Evolutionary conservation across 2,329 filamentous ascomycete species (phyloP), one percentile per base, ranked within the genome.

Genomic region (Penicillium thymicola): DNA sequence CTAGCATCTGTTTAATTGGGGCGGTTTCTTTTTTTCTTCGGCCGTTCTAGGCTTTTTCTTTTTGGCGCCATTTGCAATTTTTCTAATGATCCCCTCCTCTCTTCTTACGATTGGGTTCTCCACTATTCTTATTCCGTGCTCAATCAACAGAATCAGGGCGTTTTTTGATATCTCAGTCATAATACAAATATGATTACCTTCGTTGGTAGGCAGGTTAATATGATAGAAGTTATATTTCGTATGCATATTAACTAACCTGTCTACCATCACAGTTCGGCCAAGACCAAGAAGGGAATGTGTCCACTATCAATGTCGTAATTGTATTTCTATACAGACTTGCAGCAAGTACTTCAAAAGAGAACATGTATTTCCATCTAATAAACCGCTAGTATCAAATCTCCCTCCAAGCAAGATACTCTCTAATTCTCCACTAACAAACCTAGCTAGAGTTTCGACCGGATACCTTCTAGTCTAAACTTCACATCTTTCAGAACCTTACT

Each of bases 401-500:
- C 18, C 27, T 42, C 2, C 27, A 21, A 51, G 14, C 53, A 51
- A 32, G 48, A 36, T 46, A 43, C 47, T 32, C 28, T 28, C 40
- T 36, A 47, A 44, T 62, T 54, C 8, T 21, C 6, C 8, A 10
- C 28, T 27, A 36, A 16, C 28, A 38, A 27, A 25, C 40, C 68
- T 65, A 86, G 14, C 68, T 65, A 86, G 11, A 97, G 77, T 76
- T 92, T 95, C 46, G 91, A 96, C 67, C 90, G 84, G 43, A 99
- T 90, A 3, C 89, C 93, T 76, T 97, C 94, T 21, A 99, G 79
- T 59, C 94, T 82, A 74, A 95, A 97, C 74, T 96, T 96, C 45
- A 99, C 92, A 74, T 99, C 94, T 76, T 94, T 96, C 56, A 99
- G 76, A 42, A 89, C 89, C 77, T 97, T 99, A 8, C 87, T 96